phyloP scores from a whole-genome alignment of 768 basidiomycete species.

The Chiua virens region DNA sequence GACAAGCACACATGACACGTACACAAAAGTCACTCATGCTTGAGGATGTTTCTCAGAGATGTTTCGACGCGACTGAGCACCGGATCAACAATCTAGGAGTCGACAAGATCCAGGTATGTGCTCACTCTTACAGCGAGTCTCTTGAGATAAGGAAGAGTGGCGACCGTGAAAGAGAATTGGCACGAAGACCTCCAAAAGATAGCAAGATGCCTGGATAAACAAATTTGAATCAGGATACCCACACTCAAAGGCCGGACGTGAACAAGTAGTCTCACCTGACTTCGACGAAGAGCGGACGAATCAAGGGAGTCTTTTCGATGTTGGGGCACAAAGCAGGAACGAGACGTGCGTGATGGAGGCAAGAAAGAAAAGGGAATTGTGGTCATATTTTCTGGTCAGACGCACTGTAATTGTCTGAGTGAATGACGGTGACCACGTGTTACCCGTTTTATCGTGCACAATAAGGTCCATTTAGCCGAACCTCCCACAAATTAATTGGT shows the following conservation, averaged over 20 bases:
- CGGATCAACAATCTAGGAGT: slow-evolving; percentile 5
- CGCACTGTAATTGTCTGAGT: slow-evolving; percentile 24
- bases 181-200: background rate
- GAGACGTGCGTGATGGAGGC: background rate
- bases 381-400: slow-evolving; percentile 17
- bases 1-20: background rate
- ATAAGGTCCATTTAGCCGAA: slow-evolving; percentile 20
- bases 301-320: no score
- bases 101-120: background rate
- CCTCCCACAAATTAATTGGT: background rate
- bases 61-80: background rate
- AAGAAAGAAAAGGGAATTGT: slow-evolving; percentile 1
- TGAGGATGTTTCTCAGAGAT: background rate
- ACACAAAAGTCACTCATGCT: slow-evolving; percentile 13
- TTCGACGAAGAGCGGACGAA: background rate
- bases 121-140: slow-evolving; percentile 1
- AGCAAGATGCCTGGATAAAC: background rate
- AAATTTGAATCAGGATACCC: background rate
- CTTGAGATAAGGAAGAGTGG: background rate
- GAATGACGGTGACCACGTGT: slow-evolving; percentile 4
- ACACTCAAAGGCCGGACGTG: background rate
- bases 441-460: slow-evolving; percentile 27
- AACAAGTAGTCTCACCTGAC: background rate
- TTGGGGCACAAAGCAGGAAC: no score
- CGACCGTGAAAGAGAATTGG: background rate